Percentiles rank a stretch among this genome's conserved stretches.
These are phyloP conservation scores for Sclerotinia glacialis DNA, from an alignment of 2,329 filamentous ascomycete genomes.

Conservation along the genomic window DNA sequence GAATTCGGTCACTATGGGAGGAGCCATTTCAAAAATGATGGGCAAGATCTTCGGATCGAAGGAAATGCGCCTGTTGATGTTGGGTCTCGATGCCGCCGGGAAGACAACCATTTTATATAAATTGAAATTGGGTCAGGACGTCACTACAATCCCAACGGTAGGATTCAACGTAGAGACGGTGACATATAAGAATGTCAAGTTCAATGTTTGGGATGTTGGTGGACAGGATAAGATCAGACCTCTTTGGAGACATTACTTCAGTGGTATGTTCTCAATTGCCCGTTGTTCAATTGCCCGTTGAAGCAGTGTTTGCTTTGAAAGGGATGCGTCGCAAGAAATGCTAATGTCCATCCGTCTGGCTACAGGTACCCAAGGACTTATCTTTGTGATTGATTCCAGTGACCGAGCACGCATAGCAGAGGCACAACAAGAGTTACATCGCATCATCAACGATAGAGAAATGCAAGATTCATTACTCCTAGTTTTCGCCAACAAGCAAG, in stretches of 20 bases:
- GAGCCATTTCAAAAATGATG: constrained; percentile 92
- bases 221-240: constrained; percentile 98
- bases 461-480: constrained; percentile 93
- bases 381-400: constrained; percentile 97
- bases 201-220: constrained; percentile 98
- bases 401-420: constrained; percentile 90
- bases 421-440: constrained; percentile 87
- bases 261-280: constrained; percentile 51
- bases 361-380: constrained; percentile 88
- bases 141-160: constrained; percentile 97
- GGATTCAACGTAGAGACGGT: constrained; percentile 99
- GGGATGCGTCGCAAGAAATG: not conserved
- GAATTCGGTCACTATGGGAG: constrained; percentile 64
- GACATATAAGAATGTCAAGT: constrained; percentile 99
- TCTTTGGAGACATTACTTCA: constrained; percentile 97
- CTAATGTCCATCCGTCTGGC: constrained; percentile 17
- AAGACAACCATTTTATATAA: constrained; percentile 99
- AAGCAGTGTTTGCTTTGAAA: not conserved
- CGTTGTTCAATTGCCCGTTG: not conserved
- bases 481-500: constrained; percentile 99
- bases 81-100: constrained; percentile 94
- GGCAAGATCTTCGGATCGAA: constrained; percentile 98
- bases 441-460: constrained; percentile 96
- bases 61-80: constrained; percentile 98
- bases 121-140: constrained; percentile 95